Percentiles rank a stretch among this genome's conserved stretches.
Conservation (phyloP, 495 filamentous ascomycete species). For the Aspergillus nidulans region DNA sequence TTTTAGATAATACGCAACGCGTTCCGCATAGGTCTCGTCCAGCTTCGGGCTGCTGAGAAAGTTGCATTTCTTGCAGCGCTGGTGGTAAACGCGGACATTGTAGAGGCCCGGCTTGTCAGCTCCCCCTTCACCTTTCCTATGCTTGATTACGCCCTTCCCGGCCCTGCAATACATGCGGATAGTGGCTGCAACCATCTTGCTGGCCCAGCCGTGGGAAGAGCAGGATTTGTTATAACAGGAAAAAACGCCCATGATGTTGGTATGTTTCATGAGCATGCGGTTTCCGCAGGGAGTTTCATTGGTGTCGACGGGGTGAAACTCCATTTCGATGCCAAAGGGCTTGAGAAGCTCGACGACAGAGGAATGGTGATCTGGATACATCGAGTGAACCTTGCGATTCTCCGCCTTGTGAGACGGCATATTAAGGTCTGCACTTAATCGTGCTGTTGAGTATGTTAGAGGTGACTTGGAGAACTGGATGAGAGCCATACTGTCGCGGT, state of each 20-base stretch:
- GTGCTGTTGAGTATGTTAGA: too few relatives aligned
- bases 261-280: background rate
- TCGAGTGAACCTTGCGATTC: background rate
- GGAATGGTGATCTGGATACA: slow-evolving; percentile 1
- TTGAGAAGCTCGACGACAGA: background rate
- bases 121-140: too few relatives aligned
- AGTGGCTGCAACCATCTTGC: slow-evolving; percentile 39
- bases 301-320: slow-evolving; percentile 9
- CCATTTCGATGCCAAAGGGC: background rate
- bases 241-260: slow-evolving; percentile 30
- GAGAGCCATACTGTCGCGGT: too few relatives aligned
- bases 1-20: slow-evolving; percentile 47
- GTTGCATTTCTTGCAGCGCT: slow-evolving; percentile 38
- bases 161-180: slow-evolving; percentile 36
- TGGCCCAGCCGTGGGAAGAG: slow-evolving; percentile 27
- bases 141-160: slow-evolving; percentile 11
- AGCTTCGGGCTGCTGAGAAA: slow-evolving; percentile 28
- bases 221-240: slow-evolving; percentile 19
- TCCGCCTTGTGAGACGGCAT: background rate
- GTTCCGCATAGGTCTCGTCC: slow-evolving; percentile 44
- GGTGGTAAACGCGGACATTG: slow-evolving; percentile 45
- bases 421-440: background rate
- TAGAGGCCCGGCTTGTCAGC: slow-evolving; percentile 17
- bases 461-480: too few relatives aligned
- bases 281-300: background rate